Evolutionary conservation across 1,284 basidiomycete species (phyloP).

Genomic region (Omphalotus olearius): DNA sequence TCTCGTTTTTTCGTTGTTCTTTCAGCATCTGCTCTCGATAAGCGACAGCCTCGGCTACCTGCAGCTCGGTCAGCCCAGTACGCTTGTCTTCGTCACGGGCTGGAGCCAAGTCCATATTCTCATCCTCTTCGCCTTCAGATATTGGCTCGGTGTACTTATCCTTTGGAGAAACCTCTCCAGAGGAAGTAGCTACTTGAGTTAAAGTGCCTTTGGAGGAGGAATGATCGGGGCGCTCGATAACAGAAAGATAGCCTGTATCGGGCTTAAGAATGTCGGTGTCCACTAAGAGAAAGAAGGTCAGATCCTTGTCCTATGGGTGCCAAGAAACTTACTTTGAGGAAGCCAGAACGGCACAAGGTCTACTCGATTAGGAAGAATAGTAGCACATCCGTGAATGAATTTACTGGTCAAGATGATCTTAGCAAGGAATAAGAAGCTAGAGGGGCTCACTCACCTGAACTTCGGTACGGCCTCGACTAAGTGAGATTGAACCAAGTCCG

Average conservation of each 20-base stretch:
- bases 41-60: slow-evolving; percentile 76
- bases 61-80: slow-evolving; percentile 67
- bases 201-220: slow-evolving; percentile 41
- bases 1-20: slow-evolving; percentile 35
- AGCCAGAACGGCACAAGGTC: slow-evolving; percentile 99
- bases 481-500: slow-evolving; percentile 91
- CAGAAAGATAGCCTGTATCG: slow-evolving; percentile 68
- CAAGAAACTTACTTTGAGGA: slow-evolving; percentile 73
- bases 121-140: slow-evolving; percentile 90
- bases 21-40: slow-evolving; percentile 79
- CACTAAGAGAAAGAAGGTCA: slow-evolving; percentile 47
- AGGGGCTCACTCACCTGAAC: slow-evolving; percentile 54
- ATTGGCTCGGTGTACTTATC: slow-evolving; percentile 76
- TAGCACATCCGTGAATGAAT: slow-evolving; percentile 98
- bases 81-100: slow-evolving; percentile 78
- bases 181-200: slow-evolving; percentile 44
- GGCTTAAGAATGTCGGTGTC: slow-evolving; percentile 92
- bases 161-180: slow-evolving; percentile 32
- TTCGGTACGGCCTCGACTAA: slow-evolving; percentile 93
- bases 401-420: slow-evolving; percentile 54
- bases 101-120: slow-evolving; percentile 61
- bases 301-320: slow-evolving; percentile 9
- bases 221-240: slow-evolving; percentile 74
- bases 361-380: slow-evolving; percentile 88
- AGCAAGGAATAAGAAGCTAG: slow-evolving; percentile 1